Evolutionary conservation across 139 green algal genomes (phyloP).

Genomic region (Chlamydomonas sp.): DNA sequence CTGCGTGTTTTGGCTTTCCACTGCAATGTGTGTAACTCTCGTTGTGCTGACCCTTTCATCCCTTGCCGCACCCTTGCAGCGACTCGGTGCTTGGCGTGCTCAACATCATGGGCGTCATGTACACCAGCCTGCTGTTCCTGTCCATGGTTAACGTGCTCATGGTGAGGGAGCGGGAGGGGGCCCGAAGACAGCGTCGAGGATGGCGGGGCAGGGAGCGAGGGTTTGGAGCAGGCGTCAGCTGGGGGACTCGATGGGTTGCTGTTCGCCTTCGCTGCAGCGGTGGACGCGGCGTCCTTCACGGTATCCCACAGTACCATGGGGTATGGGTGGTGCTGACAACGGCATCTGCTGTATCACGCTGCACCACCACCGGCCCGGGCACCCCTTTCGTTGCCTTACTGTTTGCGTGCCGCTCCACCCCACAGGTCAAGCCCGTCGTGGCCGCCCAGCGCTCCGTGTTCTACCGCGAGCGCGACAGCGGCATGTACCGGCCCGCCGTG

Average conservation of each 20-base stretch:
- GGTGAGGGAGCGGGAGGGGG: neutral
- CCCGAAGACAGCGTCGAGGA: no score
- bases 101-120: slow-evolving; percentile 73
- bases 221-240: no score
- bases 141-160: slow-evolving; percentile 30
- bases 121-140: slow-evolving; percentile 49
- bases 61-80: neutral
- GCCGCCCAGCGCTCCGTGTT: slow-evolving; percentile 63
- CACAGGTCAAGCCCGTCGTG: slow-evolving; percentile 51
- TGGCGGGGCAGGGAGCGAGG: neutral
- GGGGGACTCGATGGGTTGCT: no score
- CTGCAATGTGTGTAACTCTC: neutral
- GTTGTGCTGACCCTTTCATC: neutral
- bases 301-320: neutral
- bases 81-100: slow-evolving; percentile 40
- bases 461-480: slow-evolving; percentile 61
- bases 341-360: neutral
- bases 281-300: no score
- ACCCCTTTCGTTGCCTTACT: neutral
- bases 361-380: neutral
- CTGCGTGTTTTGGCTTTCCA: neutral
- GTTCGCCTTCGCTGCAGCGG: no score
- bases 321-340: neutral
- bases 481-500: slow-evolving; percentile 35
- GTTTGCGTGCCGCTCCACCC: neutral